Evolutionary conservation across 176 grass and related monocot species (phyloP), one percentile per base, ranked within the genome.

Genomic region (Avena eriantha): DNA sequence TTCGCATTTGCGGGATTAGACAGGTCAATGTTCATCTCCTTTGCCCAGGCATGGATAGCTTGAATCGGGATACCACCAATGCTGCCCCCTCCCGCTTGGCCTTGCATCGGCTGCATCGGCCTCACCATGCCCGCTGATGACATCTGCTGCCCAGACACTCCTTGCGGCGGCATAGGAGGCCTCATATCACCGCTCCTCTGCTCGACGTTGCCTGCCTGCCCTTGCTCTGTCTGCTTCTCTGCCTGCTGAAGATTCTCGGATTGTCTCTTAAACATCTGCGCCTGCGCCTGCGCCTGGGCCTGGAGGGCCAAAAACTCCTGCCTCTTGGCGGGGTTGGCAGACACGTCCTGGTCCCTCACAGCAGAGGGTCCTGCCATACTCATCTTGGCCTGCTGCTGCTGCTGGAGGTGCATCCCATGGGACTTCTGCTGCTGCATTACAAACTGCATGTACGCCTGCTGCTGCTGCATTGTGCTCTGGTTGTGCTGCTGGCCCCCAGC

Each of bases 21-120:
- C 47, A 99, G 87, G 63, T 99, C 97, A 1, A 99, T 29, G 14
- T 99, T 99, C 65, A 92, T 63, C 65, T 96, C 92, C 78, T 97
- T 99, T 58, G 92, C 97, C 94, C 94, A 99, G 58, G 89, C 89
- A 81, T 96, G 92, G 87, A 99, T 87, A 63, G 88, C 86, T 93
- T 96, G 97, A 64, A 94, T 57, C n/a, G 93, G 90, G 60, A 78
- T 87, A 73, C 73, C 90, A 73, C 77, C 79, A 35, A 68, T 73
- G 23, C 13, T 91, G 74, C 80, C 51, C 45, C 73, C 80, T 36
- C 47, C 86, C 39, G 58, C 54, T 76, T 91, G 94, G 10, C 84
- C 84, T 73, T 91, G 84, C 60, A 85, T 49, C 15, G 80, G 77
- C 69, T 90, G 88, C 79, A 82, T 84, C 17, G 87, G 84, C 73